phyloP scores from a whole-genome alignment of 2,329 filamentous ascomycete genomes.

The Pestalotiopsis sp. region DNA sequence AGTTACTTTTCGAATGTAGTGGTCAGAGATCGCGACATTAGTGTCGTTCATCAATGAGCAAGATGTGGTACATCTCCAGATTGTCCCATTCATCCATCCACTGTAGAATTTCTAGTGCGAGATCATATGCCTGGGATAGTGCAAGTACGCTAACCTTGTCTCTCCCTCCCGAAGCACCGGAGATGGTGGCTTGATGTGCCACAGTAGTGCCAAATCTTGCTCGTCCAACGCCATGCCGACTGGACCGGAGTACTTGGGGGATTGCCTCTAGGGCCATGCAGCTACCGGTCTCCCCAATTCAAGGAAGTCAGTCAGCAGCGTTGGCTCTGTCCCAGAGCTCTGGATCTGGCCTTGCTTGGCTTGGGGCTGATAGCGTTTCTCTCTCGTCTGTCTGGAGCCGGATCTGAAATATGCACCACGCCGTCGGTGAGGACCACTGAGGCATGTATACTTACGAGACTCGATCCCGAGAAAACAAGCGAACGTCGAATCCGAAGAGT shows the following conservation, averaged over 20 bases:
- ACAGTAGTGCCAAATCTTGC: slow-evolving; percentile 7
- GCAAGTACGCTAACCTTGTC: background rate
- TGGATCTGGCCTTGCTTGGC: background rate
- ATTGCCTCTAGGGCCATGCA: slow-evolving; percentile 19
- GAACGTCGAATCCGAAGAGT: background rate
- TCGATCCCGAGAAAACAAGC: background rate
- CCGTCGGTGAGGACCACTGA: background rate
- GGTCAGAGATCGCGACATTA: too few species aligned
- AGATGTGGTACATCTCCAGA: too few species aligned
- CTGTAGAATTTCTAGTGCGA: too few species aligned
- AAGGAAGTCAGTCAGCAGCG: background rate
- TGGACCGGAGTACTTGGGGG: slow-evolving; percentile 14
- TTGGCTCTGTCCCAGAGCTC: background rate
- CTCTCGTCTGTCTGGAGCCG: background rate
- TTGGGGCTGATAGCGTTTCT: background rate
- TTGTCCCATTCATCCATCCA: too few species aligned
- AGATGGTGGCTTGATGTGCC: background rate
- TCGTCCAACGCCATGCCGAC: background rate
- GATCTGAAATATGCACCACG: background rate
- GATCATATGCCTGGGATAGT: background rate
- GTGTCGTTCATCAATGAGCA: too few species aligned
- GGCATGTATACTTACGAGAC: background rate
- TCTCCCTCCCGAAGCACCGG: background rate
- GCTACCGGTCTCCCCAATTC: slow-evolving; percentile 18
- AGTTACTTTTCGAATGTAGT: too few species aligned